phyloP scores from a whole-genome alignment of 225 moss, liverwort and hornwort species.

The Pseudisothecium myosuroides region DNA sequence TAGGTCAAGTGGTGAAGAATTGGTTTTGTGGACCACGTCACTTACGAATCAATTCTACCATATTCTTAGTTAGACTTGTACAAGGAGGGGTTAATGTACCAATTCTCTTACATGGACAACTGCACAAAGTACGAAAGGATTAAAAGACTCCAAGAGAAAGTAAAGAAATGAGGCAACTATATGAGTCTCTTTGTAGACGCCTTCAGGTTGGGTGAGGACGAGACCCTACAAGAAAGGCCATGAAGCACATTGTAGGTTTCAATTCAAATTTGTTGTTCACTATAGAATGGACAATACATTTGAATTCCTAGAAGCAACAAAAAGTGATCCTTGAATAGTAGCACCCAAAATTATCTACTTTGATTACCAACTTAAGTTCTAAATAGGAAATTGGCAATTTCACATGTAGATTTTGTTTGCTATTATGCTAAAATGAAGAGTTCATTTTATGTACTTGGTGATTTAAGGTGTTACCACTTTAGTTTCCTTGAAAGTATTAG shows the following conservation, averaged over 20 bases:
- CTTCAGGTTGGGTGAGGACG: too few relatives aligned
- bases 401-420: not conserved
- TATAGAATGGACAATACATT: not conserved
- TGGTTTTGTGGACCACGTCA: too few relatives aligned
- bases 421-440: not conserved
- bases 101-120: too few relatives aligned
- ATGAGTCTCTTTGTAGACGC: too few relatives aligned
- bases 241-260: not conserved
- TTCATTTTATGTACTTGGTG: fast-evolving
- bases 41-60: too few relatives aligned
- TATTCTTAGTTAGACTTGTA: too few relatives aligned
- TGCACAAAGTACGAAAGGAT: too few relatives aligned
- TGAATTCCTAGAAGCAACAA: not conserved
- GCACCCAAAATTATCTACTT: not conserved
- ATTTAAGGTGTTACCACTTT: not conserved
- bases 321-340: not conserved
- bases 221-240: too few relatives aligned
- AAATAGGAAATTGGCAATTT: not conserved
- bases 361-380: not conserved
- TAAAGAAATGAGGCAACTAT: too few relatives aligned
- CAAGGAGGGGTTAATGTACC: too few relatives aligned
- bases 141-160: too few relatives aligned
- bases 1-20: too few relatives aligned
- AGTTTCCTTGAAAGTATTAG: not conserved
- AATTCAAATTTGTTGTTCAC: not conserved